A percentile compares a stretch with the other conserved stretches of the same genome.
Evolutionary conservation across 306 rosid species (phyloP).

Genomic region (Prunus armeniaca): DNA sequence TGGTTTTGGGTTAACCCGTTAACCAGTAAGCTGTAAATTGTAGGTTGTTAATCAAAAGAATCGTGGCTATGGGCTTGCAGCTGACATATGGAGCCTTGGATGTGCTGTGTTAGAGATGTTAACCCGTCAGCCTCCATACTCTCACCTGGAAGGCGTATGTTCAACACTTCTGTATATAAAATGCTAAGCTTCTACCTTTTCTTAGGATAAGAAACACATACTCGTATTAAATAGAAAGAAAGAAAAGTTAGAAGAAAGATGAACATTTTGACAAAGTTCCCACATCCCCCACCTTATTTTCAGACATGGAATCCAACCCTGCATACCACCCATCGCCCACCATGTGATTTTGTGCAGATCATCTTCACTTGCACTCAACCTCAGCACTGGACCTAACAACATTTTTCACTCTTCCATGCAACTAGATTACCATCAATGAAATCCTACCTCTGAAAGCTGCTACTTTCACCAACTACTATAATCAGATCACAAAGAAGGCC

Average conservation of each 20-base stretch:
- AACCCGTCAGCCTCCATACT: slow-evolving; percentile 67
- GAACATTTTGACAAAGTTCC: background rate
- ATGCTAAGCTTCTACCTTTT: background rate
- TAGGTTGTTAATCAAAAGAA: slow-evolving; percentile 79
- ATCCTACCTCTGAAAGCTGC: background rate
- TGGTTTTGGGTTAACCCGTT: background rate
- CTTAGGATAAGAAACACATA: background rate
- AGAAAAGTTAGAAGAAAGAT: background rate
- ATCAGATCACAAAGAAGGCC: background rate
- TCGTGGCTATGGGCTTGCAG: slow-evolving; percentile 82
- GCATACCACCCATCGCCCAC: background rate
- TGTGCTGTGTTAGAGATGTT: slow-evolving; percentile 94
- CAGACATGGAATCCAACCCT: background rate
- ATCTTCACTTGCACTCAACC: background rate
- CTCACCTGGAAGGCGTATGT: slow-evolving; percentile 59
- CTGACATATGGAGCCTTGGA: slow-evolving; percentile 98
- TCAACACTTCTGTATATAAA: slow-evolving; percentile 5
- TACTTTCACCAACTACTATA: too few relatives aligned
- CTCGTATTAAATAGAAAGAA: background rate
- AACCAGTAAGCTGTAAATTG: slow-evolving; percentile 13
- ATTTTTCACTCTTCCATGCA: background rate
- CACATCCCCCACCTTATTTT: background rate
- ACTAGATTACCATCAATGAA: background rate
- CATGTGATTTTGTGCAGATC: background rate
- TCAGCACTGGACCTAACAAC: background rate